Percentiles rank a stretch among this genome's conserved stretches.
phyloP scores from a whole-genome alignment of 495 filamentous ascomycete species.

The Glarea lozoyensis region DNA sequence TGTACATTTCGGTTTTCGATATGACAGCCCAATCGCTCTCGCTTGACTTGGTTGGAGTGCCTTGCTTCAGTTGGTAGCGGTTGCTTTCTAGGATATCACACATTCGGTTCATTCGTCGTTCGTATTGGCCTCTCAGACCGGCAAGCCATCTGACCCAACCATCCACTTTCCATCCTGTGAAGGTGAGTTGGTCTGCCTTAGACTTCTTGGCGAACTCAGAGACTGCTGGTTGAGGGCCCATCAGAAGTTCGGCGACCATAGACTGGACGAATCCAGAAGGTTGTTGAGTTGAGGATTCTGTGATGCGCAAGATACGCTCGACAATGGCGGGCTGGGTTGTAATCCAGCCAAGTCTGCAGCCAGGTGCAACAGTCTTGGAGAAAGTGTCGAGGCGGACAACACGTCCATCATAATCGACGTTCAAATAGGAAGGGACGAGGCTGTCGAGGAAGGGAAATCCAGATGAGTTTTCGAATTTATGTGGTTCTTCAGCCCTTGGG shows the following conservation, averaged over 20 bases:
- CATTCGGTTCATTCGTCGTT: slow-evolving; percentile 73
- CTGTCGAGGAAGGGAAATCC: slow-evolving; percentile 75
- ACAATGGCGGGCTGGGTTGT: slow-evolving; percentile 70
- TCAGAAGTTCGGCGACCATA: slow-evolving; percentile 67
- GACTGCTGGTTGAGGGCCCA: slow-evolving; percentile 49
- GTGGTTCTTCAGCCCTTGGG: slow-evolving; percentile 1
- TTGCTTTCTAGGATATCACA: slow-evolving; percentile 57
- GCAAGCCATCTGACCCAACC: slow-evolving; percentile 89
- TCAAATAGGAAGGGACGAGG: slow-evolving; percentile 67
- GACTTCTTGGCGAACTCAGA: slow-evolving; percentile 23
- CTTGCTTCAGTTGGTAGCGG: slow-evolving; percentile 46
- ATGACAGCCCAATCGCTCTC: slow-evolving; percentile 58
- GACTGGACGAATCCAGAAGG: slow-evolving; percentile 83
- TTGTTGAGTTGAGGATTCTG: slow-evolving; percentile 67
- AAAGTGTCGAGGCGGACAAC: slow-evolving; percentile 80
- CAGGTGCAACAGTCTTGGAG: slow-evolving; percentile 74
- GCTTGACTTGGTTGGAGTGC: slow-evolving; percentile 24
- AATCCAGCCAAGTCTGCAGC: slow-evolving; percentile 76
- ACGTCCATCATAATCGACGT: slow-evolving; percentile 71
- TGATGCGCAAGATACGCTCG: slow-evolving; percentile 64
- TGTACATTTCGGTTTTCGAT: slow-evolving; percentile 57
- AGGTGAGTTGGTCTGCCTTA: slow-evolving; percentile 18
- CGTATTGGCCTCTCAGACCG: slow-evolving; percentile 72
- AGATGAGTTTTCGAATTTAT: slow-evolving; percentile 45
- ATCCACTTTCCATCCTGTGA: slow-evolving; percentile 64